Percentiles rank a stretch among this genome's conserved stretches.
Conservation (phyloP, 192 early-diverging fungal genomes). For the Coemansia reversa region DNA sequence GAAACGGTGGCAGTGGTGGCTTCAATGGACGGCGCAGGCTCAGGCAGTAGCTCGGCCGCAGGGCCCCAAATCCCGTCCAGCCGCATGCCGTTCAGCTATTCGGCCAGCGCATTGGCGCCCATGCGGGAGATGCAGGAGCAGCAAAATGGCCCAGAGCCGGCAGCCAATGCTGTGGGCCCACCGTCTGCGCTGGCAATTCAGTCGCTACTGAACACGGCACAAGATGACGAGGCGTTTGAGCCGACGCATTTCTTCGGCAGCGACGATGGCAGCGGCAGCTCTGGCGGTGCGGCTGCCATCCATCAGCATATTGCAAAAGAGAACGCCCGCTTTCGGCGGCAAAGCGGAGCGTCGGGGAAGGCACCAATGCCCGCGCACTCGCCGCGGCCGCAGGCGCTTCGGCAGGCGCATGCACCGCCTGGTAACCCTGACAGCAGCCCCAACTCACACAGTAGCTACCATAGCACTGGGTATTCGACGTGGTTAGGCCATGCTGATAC, state of each 20-base stretch:
- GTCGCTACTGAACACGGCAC: conserved; percentile 39
- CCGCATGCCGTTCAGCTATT: conserved; percentile 8
- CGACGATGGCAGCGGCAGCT: conserved; percentile 1
- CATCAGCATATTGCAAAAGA: conserved; percentile 49
- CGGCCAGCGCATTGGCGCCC: conserved; percentile 8
- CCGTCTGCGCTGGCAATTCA: conserved; percentile 41
- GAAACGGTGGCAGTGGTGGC: conserved; percentile 4
- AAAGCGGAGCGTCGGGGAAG: conserved; percentile 25
- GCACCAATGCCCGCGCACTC: conserved; percentile 10
- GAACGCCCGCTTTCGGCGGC: conserved; percentile 45
- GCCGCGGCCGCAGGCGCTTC: conserved; percentile 4
- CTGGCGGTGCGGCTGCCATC: conserved; percentile 21
- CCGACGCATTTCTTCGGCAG: not conserved
- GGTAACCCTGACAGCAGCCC: conserved; percentile 40
- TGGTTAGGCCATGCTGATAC: conserved; percentile 50
- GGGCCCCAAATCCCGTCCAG: conserved; percentile 4
- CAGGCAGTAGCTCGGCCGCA: not conserved
- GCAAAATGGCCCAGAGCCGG: conserved; percentile 9
- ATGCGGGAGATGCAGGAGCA: conserved; percentile 50
- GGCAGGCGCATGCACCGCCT: conserved; percentile 10
- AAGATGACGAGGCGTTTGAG: not conserved
- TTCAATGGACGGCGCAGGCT: conserved; percentile 1
- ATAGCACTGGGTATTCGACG: conserved; percentile 45
- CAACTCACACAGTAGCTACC: conserved; percentile 49
- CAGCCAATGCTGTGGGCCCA: conserved; percentile 5